A percentile compares a stretch with the other conserved stretches of the same genome.
phyloP scores from a whole-genome alignment of 441 rosid genomes.

The Populus tomentosa region DNA sequence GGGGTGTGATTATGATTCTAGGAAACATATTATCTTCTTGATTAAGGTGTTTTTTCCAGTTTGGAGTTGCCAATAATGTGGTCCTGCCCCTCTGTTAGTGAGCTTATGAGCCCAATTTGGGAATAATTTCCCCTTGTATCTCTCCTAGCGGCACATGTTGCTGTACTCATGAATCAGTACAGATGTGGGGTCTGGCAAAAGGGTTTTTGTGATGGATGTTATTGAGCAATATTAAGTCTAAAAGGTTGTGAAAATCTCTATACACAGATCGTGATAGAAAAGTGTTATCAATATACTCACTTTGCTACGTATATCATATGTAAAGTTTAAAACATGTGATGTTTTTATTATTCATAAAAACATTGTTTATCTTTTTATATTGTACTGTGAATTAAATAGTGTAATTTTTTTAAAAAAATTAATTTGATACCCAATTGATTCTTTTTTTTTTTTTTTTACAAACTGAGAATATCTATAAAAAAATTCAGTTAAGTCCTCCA shows the following conservation, averaged over 20 bases:
- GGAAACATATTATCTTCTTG: constrained; percentile 1
- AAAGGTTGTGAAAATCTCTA: not conserved
- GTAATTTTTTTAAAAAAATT: too few species aligned
- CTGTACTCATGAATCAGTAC: constrained; percentile 1
- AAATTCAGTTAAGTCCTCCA: too few species aligned
- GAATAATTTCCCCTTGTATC: not conserved
- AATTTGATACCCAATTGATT: too few species aligned
- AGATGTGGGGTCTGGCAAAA: not conserved
- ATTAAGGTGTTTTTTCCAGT: constrained; percentile 7
- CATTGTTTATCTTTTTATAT: too few species aligned
- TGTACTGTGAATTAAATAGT: too few species aligned
- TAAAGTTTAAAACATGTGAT: too few species aligned
- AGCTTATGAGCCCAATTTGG: constrained; percentile 9
- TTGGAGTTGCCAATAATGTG: constrained; percentile 12
- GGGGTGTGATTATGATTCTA: constrained; percentile 19
- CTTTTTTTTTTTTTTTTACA: too few species aligned
- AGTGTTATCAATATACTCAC: not conserved
- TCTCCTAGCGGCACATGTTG: constrained; percentile 18
- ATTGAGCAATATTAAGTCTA: not conserved
- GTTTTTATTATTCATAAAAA: too few species aligned
- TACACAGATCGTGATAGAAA: not conserved
- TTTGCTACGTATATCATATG: not conserved
- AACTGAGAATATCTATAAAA: too few species aligned
- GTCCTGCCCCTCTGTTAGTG: constrained; percentile 29
- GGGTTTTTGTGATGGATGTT: not conserved